Conservation (phyloP, 202 grass and related monocot genomes). For the Elaeis oleifera region DNA sequence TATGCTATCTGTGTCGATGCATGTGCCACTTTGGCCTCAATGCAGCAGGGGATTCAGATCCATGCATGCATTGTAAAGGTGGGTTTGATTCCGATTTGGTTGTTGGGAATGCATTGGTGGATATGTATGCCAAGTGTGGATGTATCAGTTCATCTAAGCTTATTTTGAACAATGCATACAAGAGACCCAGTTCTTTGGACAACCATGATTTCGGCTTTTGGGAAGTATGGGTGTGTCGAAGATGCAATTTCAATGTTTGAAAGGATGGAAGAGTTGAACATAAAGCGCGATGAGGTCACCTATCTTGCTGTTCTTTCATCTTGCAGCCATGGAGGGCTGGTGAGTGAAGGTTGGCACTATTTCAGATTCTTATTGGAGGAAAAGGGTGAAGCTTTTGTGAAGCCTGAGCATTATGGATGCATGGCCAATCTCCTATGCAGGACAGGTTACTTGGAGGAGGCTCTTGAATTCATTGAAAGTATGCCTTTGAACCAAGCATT, state of each 20-base stretch:
- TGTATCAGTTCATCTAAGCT: slow-evolving; percentile 38
- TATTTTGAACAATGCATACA: slow-evolving; percentile 19
- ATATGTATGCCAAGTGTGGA: slow-evolving; percentile 62
- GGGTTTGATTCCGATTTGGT: slow-evolving; percentile 37
- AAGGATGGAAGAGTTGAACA: slow-evolving; percentile 37
- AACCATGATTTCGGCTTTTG: slow-evolving; percentile 50
- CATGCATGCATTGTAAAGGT: slow-evolving; percentile 26
- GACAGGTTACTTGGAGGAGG: slow-evolving; percentile 37
- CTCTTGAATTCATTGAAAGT: slow-evolving; percentile 42
- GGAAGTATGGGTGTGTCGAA: slow-evolving; percentile 33
- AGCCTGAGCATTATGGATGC: slow-evolving; percentile 46
- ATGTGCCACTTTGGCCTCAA: slow-evolving; percentile 28
- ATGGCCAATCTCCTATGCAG: slow-evolving; percentile 58
- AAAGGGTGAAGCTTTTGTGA: slow-evolving; percentile 16
- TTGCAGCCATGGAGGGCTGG: slow-evolving; percentile 48
- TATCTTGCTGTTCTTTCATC: slow-evolving; percentile 53
- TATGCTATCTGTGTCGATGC: slow-evolving; percentile 35
- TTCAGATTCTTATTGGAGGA: slow-evolving; percentile 35
- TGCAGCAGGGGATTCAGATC: slow-evolving; percentile 45
- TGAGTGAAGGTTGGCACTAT: slow-evolving; percentile 43
- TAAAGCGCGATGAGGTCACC: slow-evolving; percentile 34
- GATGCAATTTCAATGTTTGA: slow-evolving; percentile 41
- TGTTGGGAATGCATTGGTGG: slow-evolving; percentile 39
- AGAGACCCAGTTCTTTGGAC: slow-evolving; percentile 46
- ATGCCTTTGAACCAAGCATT: slow-evolving; percentile 32